Evolutionary conservation across 805 yeast species (phyloP).

Genomic region (Candida odintsovae): DNA sequence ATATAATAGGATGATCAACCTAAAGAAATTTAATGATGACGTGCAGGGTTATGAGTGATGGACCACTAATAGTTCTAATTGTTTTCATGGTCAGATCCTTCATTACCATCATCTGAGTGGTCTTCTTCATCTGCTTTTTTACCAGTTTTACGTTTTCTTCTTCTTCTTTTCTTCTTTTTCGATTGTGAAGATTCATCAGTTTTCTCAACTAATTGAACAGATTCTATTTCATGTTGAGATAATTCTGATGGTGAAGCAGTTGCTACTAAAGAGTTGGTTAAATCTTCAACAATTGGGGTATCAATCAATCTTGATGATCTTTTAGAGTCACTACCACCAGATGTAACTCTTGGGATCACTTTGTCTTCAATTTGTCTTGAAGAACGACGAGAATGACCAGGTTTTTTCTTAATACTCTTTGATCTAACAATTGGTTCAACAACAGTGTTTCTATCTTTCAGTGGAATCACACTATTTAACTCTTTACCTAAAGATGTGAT

Average conservation of each 20-base stretch:
- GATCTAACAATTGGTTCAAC: constrained; percentile 4
- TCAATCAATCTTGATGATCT: not conserved
- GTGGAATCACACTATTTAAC: constrained; percentile 18
- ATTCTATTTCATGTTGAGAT: not conserved
- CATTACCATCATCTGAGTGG: not conserved
- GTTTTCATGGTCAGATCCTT: not conserved
- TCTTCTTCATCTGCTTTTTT: not conserved
- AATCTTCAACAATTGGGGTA: not conserved
- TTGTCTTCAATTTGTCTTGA: not conserved
- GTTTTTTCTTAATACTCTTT: not conserved
- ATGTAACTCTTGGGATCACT: not conserved
- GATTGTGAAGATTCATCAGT: not conserved
- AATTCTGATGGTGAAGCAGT: not conserved
- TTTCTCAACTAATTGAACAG: not conserved
- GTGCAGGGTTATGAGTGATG: not conserved
- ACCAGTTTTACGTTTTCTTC: not conserved
- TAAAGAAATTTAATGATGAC: not conserved
- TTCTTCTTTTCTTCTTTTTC: not conserved
- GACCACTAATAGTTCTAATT: not conserved
- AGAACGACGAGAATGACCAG: not conserved
- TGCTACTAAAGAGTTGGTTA: not conserved
- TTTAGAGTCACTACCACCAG: not conserved
- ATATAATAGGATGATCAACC: not conserved
- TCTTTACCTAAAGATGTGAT: constrained; percentile 17
- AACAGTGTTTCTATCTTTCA: constrained; percentile 13